phyloP scores from a whole-genome alignment of 495 filamentous ascomycete genomes.

The Platismatia glauca region DNA sequence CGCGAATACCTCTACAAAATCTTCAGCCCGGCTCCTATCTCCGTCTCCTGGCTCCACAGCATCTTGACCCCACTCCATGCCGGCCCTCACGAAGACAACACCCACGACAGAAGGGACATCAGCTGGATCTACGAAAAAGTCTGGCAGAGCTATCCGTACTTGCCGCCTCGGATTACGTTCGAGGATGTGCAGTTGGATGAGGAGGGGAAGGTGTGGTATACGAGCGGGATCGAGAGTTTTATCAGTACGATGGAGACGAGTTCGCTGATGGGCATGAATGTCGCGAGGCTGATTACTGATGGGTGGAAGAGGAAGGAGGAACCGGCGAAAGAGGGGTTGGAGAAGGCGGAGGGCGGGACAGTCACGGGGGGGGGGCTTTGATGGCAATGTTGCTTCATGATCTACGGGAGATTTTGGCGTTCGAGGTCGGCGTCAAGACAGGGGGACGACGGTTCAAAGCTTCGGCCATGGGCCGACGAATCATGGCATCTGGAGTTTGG shows the following conservation, averaged over 20 bases:
- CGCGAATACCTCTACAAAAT: conserved; percentile 89
- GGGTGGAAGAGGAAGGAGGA: conserved; percentile 35
- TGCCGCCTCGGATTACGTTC: conserved; percentile 76
- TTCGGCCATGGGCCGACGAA: too few relatives aligned
- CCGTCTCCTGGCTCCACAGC: conserved; percentile 50
- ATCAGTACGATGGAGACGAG: conserved; percentile 99
- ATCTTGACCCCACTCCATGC: conserved; percentile 21
- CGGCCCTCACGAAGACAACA: conserved; percentile 27
- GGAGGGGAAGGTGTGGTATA: conserved; percentile 64
- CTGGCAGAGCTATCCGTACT: conserved; percentile 80
- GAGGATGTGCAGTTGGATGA: conserved; percentile 61
- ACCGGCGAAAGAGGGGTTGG: not conserved
- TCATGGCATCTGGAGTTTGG: too few relatives aligned
- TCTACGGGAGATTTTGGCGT: not conserved
- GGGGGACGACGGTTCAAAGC: too few relatives aligned
- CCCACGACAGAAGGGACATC: conserved; percentile 41
- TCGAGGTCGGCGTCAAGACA: too few relatives aligned
- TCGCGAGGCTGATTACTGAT: conserved; percentile 69
- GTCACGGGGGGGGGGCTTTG: not conserved
- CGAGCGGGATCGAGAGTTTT: conserved; percentile 86
- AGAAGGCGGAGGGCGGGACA: not conserved
- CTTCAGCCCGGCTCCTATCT: conserved; percentile 69
- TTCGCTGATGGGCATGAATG: conserved; percentile 89
- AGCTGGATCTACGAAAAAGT: conserved; percentile 63
- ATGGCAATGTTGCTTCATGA: too few relatives aligned